Evolutionary conservation across 495 filamentous ascomycete species (phyloP), one percentile per base, ranked within the genome.

Genomic region (Filosporella fistucella): DNA sequence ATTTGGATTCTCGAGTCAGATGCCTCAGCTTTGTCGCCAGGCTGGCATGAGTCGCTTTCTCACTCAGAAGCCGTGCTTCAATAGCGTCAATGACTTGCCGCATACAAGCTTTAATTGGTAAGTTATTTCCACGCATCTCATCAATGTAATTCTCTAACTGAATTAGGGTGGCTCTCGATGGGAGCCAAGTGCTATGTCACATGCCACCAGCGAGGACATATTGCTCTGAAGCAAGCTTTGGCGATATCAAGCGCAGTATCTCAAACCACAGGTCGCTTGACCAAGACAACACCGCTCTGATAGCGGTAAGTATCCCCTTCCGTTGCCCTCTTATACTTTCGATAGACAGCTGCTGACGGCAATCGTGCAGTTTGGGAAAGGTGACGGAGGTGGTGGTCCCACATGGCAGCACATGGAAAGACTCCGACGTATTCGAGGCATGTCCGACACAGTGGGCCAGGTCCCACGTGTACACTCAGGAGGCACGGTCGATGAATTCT

Each of bases 71-170:
- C 76, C 97, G 41, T 78, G 76, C 56, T 78, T 75, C 76, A 98
- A 98, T 66, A 97, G 96, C 64, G 96, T 98, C 73, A 97, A 98
- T 70, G 95, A 86, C 49, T 98, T 98, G 67, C 93, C 93, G 1
- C 93, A 97, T 56, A 96, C 91, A 1, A 97, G 93, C 1, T 98
- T 98, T 73, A 93, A 93, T 58, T 98, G 93, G 46, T 47, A 47
- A 37, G 33, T 47, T 13, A 33, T 16, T 36, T 36, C 18, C 17
- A 20, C n/a, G n/a, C n/a, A n/a, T n/a, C n/a, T n/a, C n/a, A n/a
- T n/a, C n/a, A n/a, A n/a, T n/a, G n/a, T 45, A 32, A 45, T 30
- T 45, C 16, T 34, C 6, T 11, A 32, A n/a, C n/a, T 20, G 8
- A 33, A 32, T 10, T 25, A 47, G 44, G 93, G 90, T 98, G 16